Conservation (phyloP, 2,329 filamentous ascomycete species). For the Xylaria polymorpha region DNA sequence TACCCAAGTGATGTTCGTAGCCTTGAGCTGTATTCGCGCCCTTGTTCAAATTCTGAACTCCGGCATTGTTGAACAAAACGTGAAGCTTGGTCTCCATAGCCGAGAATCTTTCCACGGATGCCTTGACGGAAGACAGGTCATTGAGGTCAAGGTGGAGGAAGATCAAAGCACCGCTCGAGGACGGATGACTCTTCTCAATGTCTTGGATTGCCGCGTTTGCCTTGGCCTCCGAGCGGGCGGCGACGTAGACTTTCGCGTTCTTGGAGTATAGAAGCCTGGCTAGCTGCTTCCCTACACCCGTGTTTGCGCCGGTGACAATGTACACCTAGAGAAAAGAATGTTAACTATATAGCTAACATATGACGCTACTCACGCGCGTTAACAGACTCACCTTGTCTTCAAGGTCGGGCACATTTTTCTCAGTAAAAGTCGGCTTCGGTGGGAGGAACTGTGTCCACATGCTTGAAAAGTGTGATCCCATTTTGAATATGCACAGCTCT, state of each 20-base stretch:
- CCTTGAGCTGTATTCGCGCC: slow-evolving; percentile 47
- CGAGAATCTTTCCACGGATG: slow-evolving; percentile 52
- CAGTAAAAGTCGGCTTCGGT: background rate
- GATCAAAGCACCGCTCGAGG: slow-evolving; percentile 46
- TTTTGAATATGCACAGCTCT: background rate
- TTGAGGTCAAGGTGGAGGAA: slow-evolving; percentile 53
- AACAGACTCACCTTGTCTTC: background rate
- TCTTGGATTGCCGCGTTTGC: slow-evolving; percentile 53
- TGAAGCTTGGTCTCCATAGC: slow-evolving; percentile 51
- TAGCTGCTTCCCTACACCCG: slow-evolving; percentile 55
- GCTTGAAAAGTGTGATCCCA: background rate
- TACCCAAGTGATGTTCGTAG: slow-evolving; percentile 44
- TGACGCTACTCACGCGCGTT: background rate
- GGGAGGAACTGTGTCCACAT: slow-evolving; percentile 7
- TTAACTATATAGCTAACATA: background rate
- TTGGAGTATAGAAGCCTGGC: slow-evolving; percentile 54
- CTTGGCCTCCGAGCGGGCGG: slow-evolving; percentile 55
- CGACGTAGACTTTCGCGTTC: slow-evolving; percentile 58
- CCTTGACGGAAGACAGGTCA: slow-evolving; percentile 53
- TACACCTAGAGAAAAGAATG: slow-evolving; percentile 16
- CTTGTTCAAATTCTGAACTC: slow-evolving; percentile 41
- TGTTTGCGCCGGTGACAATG: slow-evolving; percentile 41
- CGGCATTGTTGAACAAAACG: slow-evolving; percentile 55
- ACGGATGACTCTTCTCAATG: slow-evolving; percentile 47
- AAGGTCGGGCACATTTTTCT: background rate